Percentiles rank a stretch among this genome's conserved stretches.
These are phyloP conservation scores for Fusarium tjaetaba DNA, from an alignment of 2,329 filamentous ascomycete genomes.

Conservation along the genomic window DNA sequence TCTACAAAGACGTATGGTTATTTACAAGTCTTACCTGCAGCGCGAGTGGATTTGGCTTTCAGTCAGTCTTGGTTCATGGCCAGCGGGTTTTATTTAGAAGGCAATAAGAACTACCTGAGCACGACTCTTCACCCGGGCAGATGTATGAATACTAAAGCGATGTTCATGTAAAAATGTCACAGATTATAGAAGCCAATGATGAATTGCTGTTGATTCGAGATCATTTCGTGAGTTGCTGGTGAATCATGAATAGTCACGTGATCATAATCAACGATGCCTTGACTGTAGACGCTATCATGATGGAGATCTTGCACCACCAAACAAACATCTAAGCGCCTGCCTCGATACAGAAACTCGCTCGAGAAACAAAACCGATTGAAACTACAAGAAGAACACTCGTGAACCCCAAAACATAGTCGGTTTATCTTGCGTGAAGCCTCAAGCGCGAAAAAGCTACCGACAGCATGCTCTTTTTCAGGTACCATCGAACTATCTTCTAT, in stretches of 20 bases:
- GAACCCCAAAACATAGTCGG: background rate
- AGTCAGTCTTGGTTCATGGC: background rate
- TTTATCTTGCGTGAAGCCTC: background rate
- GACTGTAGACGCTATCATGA: slow-evolving; percentile 30
- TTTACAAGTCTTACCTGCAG: background rate
- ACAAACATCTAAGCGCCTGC: slow-evolving; percentile 26
- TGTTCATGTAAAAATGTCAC: background rate
- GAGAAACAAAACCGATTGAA: background rate
- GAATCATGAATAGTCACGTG: slow-evolving; percentile 26
- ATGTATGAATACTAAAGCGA: background rate
- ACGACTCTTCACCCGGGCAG: background rate
- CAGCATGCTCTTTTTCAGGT: slow-evolving; percentile 60
- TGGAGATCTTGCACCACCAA: slow-evolving; percentile 31
- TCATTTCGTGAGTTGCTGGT: background rate
- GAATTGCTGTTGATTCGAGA: background rate
- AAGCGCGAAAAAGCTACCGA: slow-evolving; percentile 15
- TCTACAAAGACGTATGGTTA: background rate
- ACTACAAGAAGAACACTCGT: background rate
- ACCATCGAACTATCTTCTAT: slow-evolving; percentile 4
- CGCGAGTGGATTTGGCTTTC: background rate
- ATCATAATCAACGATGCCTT: background rate
- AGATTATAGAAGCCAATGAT: background rate
- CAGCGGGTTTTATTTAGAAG: background rate
- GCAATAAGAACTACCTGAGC: background rate
- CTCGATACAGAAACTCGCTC: background rate